Evolutionary conservation across 1,284 basidiomycete species (phyloP), one percentile per base, ranked within the genome.

Genomic region (Cystobasidiaceae sp.): DNA sequence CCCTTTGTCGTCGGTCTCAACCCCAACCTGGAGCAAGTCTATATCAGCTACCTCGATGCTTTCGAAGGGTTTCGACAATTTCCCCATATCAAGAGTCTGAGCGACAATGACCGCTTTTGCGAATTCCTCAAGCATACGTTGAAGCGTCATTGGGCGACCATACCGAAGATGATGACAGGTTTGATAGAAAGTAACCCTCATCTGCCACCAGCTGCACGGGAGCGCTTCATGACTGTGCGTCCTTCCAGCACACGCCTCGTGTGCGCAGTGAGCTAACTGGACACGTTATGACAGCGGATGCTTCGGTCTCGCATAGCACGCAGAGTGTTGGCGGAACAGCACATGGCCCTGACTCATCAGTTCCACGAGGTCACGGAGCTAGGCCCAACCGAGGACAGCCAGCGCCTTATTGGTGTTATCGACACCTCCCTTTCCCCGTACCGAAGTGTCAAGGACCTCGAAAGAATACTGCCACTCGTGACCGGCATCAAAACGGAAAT

Each of bases 1-100:
- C 91, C 92, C 0, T 93, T 89, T 74, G 84, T 90, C 27, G 90
- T 92, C 8, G 90, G 93, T 58, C 90, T 88, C 3, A 88, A 93
- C 70, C 88, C 90, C 73, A 85, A 86, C 0, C 84, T 94, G 5
- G 85, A 86, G 25, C 85, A 83, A 70, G 90, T 94, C 34, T 93
- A 93, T 71, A 86, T 91, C 28, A 72, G 77, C 21, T 79, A 79
- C 69, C 75, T 76, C 68, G 75, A 74, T 8, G 78, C 78, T 0
- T 79, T 79, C 61, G 77, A 79, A 43, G 46, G 79, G 74, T 84
- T 93, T 71, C 84, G 90, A 59, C 80, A 81, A 43, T 89, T 86
- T 75, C 89, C 91, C 9, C 81, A 81, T 46, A 85, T 94, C 66
- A 85, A 82, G 34, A 87, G 80, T 32, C 75, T 90, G 37, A 79